These are phyloP conservation scores for Rhamnella rubrinervis DNA, from an alignment of 331 rosid genomes.

Conservation along the genomic window DNA sequence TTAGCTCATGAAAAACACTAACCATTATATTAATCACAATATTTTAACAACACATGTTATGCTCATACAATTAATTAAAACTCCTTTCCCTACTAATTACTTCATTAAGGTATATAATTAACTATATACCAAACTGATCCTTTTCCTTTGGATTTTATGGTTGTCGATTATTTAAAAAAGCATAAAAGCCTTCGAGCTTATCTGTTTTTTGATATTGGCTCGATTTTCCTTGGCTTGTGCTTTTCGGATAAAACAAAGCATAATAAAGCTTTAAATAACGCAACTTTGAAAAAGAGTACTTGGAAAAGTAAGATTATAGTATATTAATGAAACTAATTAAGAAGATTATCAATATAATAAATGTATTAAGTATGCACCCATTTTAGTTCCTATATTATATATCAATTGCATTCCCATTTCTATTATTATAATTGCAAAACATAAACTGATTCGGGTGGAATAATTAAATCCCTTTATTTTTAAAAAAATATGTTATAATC, in stretches of 20 bases:
- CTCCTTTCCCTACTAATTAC: constrained; percentile 25
- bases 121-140: constrained; percentile 15
- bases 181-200: neutral
- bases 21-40: neutral
- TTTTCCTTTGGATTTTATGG: neutral
- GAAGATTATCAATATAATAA: too few species aligned
- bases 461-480: too few species aligned
- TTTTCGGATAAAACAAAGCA: constrained; percentile 16
- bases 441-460: too few species aligned
- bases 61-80: neutral
- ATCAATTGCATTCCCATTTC: too few species aligned
- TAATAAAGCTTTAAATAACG: neutral
- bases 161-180: constrained; percentile 23
- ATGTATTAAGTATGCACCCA: too few species aligned
- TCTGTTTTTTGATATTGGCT: constrained; percentile 23
- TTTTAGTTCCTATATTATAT: too few species aligned
- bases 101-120: constrained; percentile 13
- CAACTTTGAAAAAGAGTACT: neutral
- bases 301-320: neutral
- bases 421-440: too few species aligned
- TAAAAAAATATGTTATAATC: too few species aligned
- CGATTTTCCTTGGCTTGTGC: constrained; percentile 23
- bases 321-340: neutral
- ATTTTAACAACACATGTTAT: neutral
- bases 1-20: neutral